Conservation (phyloP, 2,329 filamentous ascomycete genomes). For the Dactylellina drechsleri region DNA sequence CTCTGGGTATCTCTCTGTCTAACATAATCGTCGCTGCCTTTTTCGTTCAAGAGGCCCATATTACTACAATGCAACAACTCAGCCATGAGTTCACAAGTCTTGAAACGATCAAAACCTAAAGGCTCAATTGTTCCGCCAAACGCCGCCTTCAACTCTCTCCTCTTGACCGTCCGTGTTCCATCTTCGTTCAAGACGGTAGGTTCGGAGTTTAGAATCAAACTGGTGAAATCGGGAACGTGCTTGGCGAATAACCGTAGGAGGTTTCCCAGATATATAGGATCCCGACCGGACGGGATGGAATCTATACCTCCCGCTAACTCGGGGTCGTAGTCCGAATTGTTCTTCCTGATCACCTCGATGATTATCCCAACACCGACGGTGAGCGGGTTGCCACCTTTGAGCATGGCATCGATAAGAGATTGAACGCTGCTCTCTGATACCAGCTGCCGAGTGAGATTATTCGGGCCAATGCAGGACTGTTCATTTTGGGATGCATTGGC, state of each 20-base stretch:
- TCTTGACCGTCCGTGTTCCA: constrained; percentile 71
- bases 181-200: constrained; percentile 68
- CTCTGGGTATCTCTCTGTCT: constrained; percentile 81
- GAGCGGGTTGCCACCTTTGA: constrained; percentile 88
- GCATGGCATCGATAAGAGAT: constrained; percentile 88
- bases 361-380: constrained; percentile 97
- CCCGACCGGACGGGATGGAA: constrained; percentile 80
- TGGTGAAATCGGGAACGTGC: constrained; percentile 94
- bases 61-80: constrained; percentile 98
- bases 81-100: constrained; percentile 98
- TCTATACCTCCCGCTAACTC: constrained; percentile 82
- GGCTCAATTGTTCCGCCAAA: constrained; percentile 93
- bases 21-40: constrained; percentile 87
- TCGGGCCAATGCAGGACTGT: constrained; percentile 97
- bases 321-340: constrained; percentile 98
- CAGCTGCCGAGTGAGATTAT: constrained; percentile 92
- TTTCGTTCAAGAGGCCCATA: constrained; percentile 94
- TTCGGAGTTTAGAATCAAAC: constrained; percentile 80
- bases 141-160: constrained; percentile 81
- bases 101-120: constrained; percentile 95
- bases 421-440: constrained; percentile 87
- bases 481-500: constrained; percentile 98
- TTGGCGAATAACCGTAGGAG: constrained; percentile 87
- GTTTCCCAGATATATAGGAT: constrained; percentile 95
- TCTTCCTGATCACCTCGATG: constrained; percentile 98